Evolutionary conservation across 345 rosid genomes (phyloP).

Genomic region (Aurinia saxatilis): DNA sequence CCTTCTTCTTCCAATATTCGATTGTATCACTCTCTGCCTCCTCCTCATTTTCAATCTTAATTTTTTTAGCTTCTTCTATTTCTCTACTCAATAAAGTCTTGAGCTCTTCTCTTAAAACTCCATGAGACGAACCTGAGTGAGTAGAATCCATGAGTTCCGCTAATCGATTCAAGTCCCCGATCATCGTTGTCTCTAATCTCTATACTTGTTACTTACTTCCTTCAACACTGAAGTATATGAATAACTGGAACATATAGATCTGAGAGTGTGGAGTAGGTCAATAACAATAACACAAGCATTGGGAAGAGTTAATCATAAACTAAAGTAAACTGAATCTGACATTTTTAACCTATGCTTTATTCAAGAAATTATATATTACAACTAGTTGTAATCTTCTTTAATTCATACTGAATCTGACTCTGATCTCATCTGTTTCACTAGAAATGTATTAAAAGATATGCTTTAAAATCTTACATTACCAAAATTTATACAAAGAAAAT

Average conservation of each 20-base stretch:
- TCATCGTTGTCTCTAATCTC: not conserved
- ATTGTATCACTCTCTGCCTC: conserved; percentile 30
- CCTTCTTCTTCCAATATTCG: conserved; percentile 62
- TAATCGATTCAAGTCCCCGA: conserved; percentile 59
- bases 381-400: too few species aligned
- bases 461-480: not conserved
- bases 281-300: not conserved
- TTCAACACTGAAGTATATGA: conserved; percentile 33
- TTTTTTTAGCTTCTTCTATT: conserved; percentile 57
- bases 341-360: not conserved
- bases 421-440: too few species aligned
- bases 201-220: conserved; percentile 59
- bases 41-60: conserved; percentile 28
- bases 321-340: not conserved
- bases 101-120: conserved; percentile 64
- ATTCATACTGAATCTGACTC: too few species aligned
- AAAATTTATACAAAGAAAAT: conserved; percentile 4
- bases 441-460: too few species aligned
- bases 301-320: not conserved
- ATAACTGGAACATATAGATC: not conserved
- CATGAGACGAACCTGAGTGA: conserved; percentile 55
- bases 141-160: conserved; percentile 51
- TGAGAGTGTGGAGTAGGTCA: not conserved
- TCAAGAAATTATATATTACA: too few species aligned
- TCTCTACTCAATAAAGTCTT: conserved; percentile 55